A percentile compares a stretch with the other conserved stretches of the same genome.
Conservation (phyloP, 345 rosid species). For the Lenwebbia sp. region DNA sequence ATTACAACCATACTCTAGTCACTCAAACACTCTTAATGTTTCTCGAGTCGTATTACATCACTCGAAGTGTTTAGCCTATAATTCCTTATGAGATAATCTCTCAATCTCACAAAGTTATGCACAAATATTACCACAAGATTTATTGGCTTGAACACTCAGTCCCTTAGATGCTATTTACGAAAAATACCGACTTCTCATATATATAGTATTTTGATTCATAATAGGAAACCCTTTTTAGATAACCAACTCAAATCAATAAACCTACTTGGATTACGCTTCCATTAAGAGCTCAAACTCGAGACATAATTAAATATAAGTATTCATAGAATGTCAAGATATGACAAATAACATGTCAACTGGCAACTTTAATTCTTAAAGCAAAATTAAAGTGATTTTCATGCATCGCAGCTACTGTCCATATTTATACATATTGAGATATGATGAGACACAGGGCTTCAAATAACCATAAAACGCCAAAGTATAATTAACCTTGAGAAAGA, state of each 20-base stretch:
- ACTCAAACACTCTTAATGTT: background rate
- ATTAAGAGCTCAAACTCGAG: background rate
- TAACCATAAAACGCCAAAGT: background rate
- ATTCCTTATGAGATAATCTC: background rate
- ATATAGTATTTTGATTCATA: background rate
- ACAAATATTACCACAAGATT: background rate
- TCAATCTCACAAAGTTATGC: background rate
- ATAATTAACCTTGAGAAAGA: slow-evolving; percentile 65
- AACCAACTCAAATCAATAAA: background rate
- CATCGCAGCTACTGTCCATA: background rate
- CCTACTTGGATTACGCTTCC: background rate
- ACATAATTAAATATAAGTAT: background rate
- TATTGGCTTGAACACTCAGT: background rate
- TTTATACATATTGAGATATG: background rate
- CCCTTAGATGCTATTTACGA: background rate
- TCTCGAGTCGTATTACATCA: background rate
- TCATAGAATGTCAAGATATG: background rate
- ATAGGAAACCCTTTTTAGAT: background rate
- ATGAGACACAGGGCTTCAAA: background rate
- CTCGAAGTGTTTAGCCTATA: background rate
- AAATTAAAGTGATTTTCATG: background rate
- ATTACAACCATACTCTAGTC: background rate
- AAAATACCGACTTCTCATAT: background rate
- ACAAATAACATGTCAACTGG: background rate
- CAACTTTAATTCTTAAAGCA: background rate